A percentile compares a stretch with the other conserved stretches of the same genome.
These are phyloP conservation scores for Termitomyces sp. DNA, from an alignment of 768 basidiomycete genomes.

Conservation along the genomic window DNA sequence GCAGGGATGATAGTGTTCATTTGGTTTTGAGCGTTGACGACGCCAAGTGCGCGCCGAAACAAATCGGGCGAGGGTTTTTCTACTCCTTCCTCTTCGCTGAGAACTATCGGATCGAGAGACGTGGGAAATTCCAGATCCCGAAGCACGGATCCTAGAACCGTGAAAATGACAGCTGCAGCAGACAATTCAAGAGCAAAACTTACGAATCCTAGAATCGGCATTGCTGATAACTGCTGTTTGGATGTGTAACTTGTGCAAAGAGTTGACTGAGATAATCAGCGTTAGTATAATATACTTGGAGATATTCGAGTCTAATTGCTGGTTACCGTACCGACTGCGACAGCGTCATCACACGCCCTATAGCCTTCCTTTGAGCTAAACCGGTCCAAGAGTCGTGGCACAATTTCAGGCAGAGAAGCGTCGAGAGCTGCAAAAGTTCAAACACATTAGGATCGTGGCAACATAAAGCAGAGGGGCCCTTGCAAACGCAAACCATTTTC, in stretches of 20 bases:
- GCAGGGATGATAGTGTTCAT: conserved; percentile 23
- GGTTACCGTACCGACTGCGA: conserved; percentile 36
- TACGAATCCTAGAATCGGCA: conserved; percentile 68
- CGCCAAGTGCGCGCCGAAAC: conserved; percentile 42
- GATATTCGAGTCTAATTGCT: neutral
- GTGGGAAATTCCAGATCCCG: conserved; percentile 51
- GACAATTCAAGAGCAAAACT: conserved; percentile 16
- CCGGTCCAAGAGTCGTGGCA: conserved; percentile 52
- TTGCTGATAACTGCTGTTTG: conserved; percentile 65
- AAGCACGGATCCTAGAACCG: conserved; percentile 40
- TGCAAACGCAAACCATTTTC: conserved; percentile 45
- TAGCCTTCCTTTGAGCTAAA: conserved; percentile 76
- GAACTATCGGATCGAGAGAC: conserved; percentile 48
- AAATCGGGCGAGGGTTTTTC: conserved; percentile 66
- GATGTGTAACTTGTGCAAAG: conserved; percentile 39
- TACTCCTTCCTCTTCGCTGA: conserved; percentile 64
- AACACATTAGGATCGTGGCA: neutral
- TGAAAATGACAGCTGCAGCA: neutral
- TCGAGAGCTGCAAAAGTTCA: conserved; percentile 42
- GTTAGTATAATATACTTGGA: neutral
- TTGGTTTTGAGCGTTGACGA: conserved; percentile 18
- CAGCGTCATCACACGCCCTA: conserved; percentile 47
- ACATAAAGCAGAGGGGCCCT: neutral
- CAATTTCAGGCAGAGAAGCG: conserved; percentile 47
- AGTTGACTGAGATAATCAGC: conserved; percentile 33